Evolutionary conservation across 208 protist species (phyloP).

Genomic region (Trypanosoma vivax): DNA sequence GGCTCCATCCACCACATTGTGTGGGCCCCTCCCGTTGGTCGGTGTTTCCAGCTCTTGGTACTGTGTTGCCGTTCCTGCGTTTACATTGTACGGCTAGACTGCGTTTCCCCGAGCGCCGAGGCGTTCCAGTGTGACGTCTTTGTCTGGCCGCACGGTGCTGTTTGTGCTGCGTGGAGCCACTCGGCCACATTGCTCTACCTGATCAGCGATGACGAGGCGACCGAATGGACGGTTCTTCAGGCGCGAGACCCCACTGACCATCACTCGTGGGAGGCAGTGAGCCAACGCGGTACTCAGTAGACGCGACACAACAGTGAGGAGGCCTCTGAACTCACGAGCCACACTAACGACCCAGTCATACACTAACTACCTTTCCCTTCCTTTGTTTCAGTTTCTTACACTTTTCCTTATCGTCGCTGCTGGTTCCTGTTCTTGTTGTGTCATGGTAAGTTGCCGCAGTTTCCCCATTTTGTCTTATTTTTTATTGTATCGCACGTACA

Average conservation of each 20-base stretch:
- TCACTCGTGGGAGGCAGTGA: constrained; percentile 55
- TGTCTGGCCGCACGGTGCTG: constrained; percentile 40
- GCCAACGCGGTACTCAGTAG: background rate
- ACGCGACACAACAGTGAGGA: background rate
- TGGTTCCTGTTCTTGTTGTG: no score
- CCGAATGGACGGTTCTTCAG: constrained; percentile 54
- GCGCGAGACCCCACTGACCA: constrained; percentile 73
- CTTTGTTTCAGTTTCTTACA: no score
- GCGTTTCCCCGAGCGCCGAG: constrained; percentile 58
- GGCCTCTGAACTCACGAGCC: background rate
- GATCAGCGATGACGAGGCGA: constrained; percentile 45
- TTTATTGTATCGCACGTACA: no score
- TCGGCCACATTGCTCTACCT: constrained; percentile 72
- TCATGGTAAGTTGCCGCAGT: no score
- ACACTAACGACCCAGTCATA: no score
- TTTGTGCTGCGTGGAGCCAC: constrained; percentile 77
- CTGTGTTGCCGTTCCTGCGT: constrained; percentile 73
- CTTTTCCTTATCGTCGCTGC: no score
- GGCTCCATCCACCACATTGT: constrained; percentile 56
- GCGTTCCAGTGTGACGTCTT: constrained; percentile 59
- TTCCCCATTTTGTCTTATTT: no score
- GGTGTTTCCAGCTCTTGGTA: constrained; percentile 72
- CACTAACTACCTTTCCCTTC: no score
- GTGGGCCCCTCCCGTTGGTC: constrained; percentile 72
- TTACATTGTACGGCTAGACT: constrained; percentile 73